Evolutionary conservation across 192 early-diverging fungal genomes (phyloP).

Genomic region (Backusella liffmaniae): DNA sequence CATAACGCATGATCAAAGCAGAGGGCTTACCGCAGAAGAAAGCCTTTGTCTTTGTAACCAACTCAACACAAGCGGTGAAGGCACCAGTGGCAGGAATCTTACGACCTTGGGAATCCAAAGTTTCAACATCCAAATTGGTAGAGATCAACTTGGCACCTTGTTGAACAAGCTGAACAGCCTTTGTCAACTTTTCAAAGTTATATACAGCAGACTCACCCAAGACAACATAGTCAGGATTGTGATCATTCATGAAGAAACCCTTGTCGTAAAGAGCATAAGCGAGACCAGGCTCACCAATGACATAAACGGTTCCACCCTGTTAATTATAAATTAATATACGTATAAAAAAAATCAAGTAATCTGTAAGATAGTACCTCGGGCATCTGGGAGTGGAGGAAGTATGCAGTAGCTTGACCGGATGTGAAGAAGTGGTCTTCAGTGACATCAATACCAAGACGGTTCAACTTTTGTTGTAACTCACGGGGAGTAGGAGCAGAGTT

Average conservation of each 20-base stretch:
- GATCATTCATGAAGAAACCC: constrained; percentile 60
- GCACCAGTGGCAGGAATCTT: constrained; percentile 58
- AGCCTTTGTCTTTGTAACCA: constrained; percentile 58
- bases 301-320: constrained; percentile 46
- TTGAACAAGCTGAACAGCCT: constrained; percentile 54
- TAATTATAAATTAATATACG: not conserved
- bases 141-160: constrained; percentile 59
- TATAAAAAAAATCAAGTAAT: not conserved
- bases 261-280: constrained; percentile 56
- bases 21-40: constrained; percentile 59
- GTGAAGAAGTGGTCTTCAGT: constrained; percentile 57
- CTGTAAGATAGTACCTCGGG: constrained; percentile 31
- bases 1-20: constrained; percentile 57
- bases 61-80: constrained; percentile 53
- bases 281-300: constrained; percentile 60
- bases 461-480: constrained; percentile 56
- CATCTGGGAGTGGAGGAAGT: constrained; percentile 54
- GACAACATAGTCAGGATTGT: constrained; percentile 60
- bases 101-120: constrained; percentile 42
- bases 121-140: constrained; percentile 62
- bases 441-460: constrained; percentile 52
- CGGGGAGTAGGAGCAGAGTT: constrained; percentile 61
- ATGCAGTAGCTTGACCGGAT: constrained; percentile 54
- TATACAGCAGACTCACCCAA: constrained; percentile 55
- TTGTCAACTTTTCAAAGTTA: constrained; percentile 54